Evolutionary conservation across 2,329 filamentous ascomycete species (phyloP), one percentile per base, ranked within the genome.

Genomic region (Beauveria brongniartii): DNA sequence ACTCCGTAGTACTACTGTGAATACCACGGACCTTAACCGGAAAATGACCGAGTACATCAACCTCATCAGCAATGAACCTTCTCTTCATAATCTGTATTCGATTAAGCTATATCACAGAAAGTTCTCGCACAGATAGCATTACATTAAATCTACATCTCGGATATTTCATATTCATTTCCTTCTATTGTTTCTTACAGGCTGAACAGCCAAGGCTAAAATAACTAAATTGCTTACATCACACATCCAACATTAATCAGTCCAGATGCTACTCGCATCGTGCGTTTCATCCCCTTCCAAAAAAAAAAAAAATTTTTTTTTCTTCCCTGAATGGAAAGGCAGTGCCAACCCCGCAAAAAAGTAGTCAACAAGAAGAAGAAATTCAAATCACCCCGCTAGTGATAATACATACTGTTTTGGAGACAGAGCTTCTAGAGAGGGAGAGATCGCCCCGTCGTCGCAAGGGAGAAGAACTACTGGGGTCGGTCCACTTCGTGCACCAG

Each of bases 171-270:
- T 24, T 24, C 4, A 5, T 47, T 37, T 18, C 43, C 24, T 28
- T 28, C 30, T n/a, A 5, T 55, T 28, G 18, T 48, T 48, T 43
- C 26, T 34, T 44, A 52, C 30, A 30, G 12, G 34, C 22, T 12
- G 46, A 47, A 47, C 20, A 24, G 9, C 2, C 20, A 34, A 44
- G 40, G 48, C 16, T 48, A 59, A 57, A 52, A 59, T 43, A 34
- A 34, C 37, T 40, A 52, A 59, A 28, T 16, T 51, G 56, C 56
- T 52, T 59, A 40, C 56, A 59, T 59, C 40, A 56, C 47, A 59
- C 55, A 53, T 59, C 56, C 56, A 59, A 59, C 56, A 59, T 59
- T 59, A 59, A 53, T 44, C 47, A 48, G 40, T 59, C n/a, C 47
- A 59, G 37, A 52, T 59, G 56, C 56, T 28, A 34, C 51, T 59